These are phyloP conservation scores for Cupressus sempervirens DNA, from an alignment of 75 land plant genomes.

Conservation along the genomic window DNA sequence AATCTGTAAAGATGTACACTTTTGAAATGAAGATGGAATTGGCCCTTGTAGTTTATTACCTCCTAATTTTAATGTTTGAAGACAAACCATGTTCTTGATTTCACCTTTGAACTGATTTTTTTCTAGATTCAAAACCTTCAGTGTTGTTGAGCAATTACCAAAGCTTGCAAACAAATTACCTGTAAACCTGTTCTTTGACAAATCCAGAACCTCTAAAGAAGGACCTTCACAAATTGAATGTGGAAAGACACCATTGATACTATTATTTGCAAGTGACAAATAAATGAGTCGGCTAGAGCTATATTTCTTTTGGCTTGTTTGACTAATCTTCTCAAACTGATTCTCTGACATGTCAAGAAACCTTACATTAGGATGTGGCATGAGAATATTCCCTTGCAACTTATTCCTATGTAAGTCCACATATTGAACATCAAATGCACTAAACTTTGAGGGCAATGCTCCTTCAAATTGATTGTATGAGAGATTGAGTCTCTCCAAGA, in stretches of 20 bases:
- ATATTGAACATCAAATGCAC: neutral
- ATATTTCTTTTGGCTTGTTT: neutral
- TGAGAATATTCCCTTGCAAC: neutral
- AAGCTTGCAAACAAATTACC: neutral
- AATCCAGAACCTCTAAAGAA: neutral
- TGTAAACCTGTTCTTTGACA: neutral
- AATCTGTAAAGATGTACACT: neutral
- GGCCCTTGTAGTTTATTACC: neutral
- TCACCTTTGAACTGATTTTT: neutral
- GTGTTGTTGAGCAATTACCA: neutral
- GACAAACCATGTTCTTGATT: neutral
- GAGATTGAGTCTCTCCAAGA: neutral
- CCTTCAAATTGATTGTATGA: neutral
- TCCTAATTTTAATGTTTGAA: neutral
- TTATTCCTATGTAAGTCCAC: neutral
- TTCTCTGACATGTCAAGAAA: neutral
- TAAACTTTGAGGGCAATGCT: neutral
- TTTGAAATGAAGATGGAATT: neutral
- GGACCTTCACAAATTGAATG: neutral
- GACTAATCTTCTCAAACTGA: neutral
- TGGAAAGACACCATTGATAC: neutral
- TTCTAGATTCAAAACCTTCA: neutral
- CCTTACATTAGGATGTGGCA: neutral
- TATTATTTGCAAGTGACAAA: too few species aligned
- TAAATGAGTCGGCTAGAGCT: too few species aligned